These are phyloP conservation scores for Coniosporium apollinis DNA, from an alignment of 495 filamentous ascomycete species.

Conservation along the genomic window DNA sequence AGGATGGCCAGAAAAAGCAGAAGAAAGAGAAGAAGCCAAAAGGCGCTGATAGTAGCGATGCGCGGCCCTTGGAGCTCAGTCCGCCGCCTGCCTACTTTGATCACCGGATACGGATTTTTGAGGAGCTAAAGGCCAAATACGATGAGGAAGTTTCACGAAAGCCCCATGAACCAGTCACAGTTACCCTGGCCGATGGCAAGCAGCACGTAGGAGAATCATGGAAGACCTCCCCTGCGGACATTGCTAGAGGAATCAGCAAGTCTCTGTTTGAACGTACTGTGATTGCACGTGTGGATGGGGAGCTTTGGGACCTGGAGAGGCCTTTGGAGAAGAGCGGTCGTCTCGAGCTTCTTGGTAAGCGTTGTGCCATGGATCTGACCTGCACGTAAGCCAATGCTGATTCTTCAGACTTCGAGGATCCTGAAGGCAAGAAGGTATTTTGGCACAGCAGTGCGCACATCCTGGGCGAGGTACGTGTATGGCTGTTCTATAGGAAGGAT, in stretches of 20 bases:
- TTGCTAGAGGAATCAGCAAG: slow-evolving; percentile 52
- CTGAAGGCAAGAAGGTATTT: slow-evolving; percentile 68
- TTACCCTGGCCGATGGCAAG: slow-evolving; percentile 47
- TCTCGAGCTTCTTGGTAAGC: slow-evolving; percentile 61
- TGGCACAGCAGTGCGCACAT: slow-evolving; percentile 91
- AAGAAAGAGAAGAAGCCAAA: slow-evolving; percentile 32
- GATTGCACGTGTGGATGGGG: slow-evolving; percentile 64
- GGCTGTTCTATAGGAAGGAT: too few relatives aligned
- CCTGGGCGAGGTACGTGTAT: too few relatives aligned
- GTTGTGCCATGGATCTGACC: too few relatives aligned
- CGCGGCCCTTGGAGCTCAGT: slow-evolving; percentile 37
- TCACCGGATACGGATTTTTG: slow-evolving; percentile 71
- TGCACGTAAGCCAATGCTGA: too few relatives aligned
- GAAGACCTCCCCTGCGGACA: slow-evolving; percentile 52
- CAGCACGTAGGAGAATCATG: slow-evolving; percentile 46
- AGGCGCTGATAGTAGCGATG: slow-evolving; percentile 25
- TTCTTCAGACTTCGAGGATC: slow-evolving; percentile 72
- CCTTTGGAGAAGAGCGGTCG: slow-evolving; percentile 69
- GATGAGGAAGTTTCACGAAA: slow-evolving; percentile 51
- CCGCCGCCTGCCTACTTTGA: slow-evolving; percentile 65
- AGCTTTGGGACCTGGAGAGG: slow-evolving; percentile 82
- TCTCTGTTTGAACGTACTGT: slow-evolving; percentile 57
- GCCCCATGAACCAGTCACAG: slow-evolving; percentile 47
- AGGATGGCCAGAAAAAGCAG: slow-evolving; percentile 9
- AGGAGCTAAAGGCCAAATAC: slow-evolving; percentile 67